Percentiles rank a stretch among this genome's conserved stretches.
Evolutionary conservation across 306 rosid genomes (phyloP).

Genomic region (Ziziphus jujuba): DNA sequence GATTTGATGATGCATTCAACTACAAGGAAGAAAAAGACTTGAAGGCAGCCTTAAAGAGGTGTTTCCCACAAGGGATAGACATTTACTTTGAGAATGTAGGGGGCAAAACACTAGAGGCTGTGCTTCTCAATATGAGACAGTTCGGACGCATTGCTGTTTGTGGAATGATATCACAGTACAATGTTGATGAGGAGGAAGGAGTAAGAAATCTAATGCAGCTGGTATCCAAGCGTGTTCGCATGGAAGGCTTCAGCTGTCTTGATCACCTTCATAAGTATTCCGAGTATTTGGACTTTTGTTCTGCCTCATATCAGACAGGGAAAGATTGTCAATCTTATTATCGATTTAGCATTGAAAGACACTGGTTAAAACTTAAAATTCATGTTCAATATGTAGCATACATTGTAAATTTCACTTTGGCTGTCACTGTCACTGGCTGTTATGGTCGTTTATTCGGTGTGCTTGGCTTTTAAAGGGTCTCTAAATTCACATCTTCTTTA

Average conservation of each 20-base stretch:
- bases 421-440: neutral
- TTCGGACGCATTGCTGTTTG: neutral
- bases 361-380: no score
- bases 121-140: neutral
- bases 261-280: neutral
- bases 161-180: neutral
- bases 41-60: neutral
- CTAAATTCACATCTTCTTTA: no score
- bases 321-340: neutral
- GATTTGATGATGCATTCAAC: neutral
- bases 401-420: no score
- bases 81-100: conserved; percentile 1
- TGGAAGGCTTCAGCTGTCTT: neutral
- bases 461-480: neutral
- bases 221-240: neutral
- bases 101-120: neutral
- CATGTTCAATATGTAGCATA: no score
- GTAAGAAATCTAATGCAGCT: neutral
- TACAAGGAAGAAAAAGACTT: neutral
- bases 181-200: neutral
- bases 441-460: neutral
- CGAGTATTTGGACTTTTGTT: neutral
- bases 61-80: neutral
- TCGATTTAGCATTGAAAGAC: no score
- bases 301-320: neutral